Conservation (phyloP, 2,329 filamentous ascomycete species). For the Fusarium agapanthi region DNA sequence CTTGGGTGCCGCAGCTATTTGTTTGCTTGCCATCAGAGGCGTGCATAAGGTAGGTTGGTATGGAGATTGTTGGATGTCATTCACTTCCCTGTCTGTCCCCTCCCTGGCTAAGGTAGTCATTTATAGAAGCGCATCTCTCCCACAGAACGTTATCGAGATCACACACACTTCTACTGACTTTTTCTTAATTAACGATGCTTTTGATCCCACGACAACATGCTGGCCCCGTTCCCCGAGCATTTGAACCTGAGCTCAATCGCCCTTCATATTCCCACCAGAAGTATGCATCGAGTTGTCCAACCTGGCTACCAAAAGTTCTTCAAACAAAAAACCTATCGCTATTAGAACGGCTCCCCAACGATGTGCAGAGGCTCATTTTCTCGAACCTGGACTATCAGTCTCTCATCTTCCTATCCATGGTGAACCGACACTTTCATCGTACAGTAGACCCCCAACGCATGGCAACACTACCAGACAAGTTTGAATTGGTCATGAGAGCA, state of each 20-base stretch:
- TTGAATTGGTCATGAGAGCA: slow-evolving; percentile 53
- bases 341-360: slow-evolving; percentile 47
- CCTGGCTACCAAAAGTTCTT: slow-evolving; percentile 11
- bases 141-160: slow-evolving; percentile 41
- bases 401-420: slow-evolving; percentile 51
- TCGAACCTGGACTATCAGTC: slow-evolving; percentile 51
- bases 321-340: slow-evolving; percentile 34
- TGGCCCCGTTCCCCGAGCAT: slow-evolving; percentile 12
- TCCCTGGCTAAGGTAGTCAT: slow-evolving; percentile 12
- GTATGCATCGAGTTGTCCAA: slow-evolving; percentile 14
- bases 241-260: slow-evolving; percentile 25
- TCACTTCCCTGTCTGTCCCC: background rate
- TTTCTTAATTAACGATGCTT: slow-evolving; percentile 39
- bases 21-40: slow-evolving; percentile 28
- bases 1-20: slow-evolving; percentile 9
- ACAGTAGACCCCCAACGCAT: slow-evolving; percentile 47
- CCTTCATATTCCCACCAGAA: slow-evolving; percentile 8
- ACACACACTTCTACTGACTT: background rate
- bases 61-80: background rate
- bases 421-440: slow-evolving; percentile 48
- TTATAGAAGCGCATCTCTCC: slow-evolving; percentile 39
- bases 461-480: slow-evolving; percentile 49
- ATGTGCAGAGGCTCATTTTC: slow-evolving; percentile 48
- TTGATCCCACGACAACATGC: slow-evolving; percentile 39
- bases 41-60: slow-evolving; percentile 10